Conservation (phyloP, 164 flowering plant genomes). For the Saururus chinensis region DNA sequence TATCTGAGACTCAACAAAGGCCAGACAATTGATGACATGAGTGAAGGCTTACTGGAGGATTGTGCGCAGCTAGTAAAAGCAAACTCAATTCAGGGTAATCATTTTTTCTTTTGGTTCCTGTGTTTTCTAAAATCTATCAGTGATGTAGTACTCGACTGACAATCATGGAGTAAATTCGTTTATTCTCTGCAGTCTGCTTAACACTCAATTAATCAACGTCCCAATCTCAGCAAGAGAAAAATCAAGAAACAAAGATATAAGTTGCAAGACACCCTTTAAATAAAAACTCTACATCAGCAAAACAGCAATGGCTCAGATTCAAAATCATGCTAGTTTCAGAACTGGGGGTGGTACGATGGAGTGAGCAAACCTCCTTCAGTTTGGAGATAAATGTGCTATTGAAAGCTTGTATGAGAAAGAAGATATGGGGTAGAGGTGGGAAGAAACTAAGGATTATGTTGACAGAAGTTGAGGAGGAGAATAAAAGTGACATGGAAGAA, state of each 20-base stretch:
- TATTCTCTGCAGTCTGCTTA: no score
- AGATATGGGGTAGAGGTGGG: background rate
- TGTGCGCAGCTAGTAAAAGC: constrained; percentile 99
- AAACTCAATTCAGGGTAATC: constrained; percentile 90
- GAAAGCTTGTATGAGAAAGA: background rate
- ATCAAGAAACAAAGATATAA: no score
- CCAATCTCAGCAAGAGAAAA: no score
- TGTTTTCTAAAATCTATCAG: background rate
- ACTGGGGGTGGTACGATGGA: background rate
- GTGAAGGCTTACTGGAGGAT: constrained; percentile 91
- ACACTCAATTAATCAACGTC: no score
- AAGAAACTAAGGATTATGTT: no score
- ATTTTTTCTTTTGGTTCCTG: background rate
- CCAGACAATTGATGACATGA: constrained; percentile 77
- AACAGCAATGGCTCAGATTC: background rate
- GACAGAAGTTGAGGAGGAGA: background rate
- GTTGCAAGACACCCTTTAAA: background rate
- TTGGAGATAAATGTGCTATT: background rate
- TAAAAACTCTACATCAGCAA: background rate
- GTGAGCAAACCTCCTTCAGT: background rate
- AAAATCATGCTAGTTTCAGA: background rate
- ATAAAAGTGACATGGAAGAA: background rate
- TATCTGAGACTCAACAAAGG: constrained; percentile 83
- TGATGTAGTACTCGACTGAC: no score
- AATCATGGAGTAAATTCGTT: no score